Base-by-base conservation (phyloP, 2,329 filamentous ascomycete genomes). In the Eutypella sp. region DNA sequence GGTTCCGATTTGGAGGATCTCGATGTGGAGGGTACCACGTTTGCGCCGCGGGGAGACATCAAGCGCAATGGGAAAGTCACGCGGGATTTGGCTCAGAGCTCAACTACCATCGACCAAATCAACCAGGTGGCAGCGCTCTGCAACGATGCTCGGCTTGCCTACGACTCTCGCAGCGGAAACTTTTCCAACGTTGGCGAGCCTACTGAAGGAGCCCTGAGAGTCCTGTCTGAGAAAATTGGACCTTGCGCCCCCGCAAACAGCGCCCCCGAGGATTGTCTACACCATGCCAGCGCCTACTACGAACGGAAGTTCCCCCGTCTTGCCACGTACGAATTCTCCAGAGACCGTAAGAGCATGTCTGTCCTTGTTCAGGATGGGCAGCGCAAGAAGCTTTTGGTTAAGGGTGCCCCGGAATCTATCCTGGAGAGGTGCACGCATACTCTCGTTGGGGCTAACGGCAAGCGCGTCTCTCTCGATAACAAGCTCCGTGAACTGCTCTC, bases 311-410 rank as follows among this genome's bases (percentile, higher is more conserved):
- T 84, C 41, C 81, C 82, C 43, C 82, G 86, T 36, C 76, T 96
- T 46, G 85, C 91, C 8, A 96, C 90, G 10, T 99, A 89, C 59
- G 93, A 99, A 65, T 99, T 99, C 70, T 97, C 93, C 1, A 84
- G 93, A 58, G 93, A 99, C 68, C 83, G 93, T 52, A 99, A 99
- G 81, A 97, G 92, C 69, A 99, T 99, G 93, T 99, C 93, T 40
- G 95, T 99, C 29, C 73, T 97, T 48, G 89, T 95, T 51, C 79
- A 85, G 54, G 77, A 79, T 45, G 84, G 79, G 46, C 74, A 76
- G 41, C 69, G 82, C 43, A 82, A 93, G 70, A 90, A 86, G 65
- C 82, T 99, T 10, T 78, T 99, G 41, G 91, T 99, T 55, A 99
- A 99, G 72, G 93, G 93, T 59, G 93, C 95, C 18, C 93, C 93